phyloP scores from a whole-genome alignment of 306 rosid species.

The Sphenostylis stenocarpa region DNA sequence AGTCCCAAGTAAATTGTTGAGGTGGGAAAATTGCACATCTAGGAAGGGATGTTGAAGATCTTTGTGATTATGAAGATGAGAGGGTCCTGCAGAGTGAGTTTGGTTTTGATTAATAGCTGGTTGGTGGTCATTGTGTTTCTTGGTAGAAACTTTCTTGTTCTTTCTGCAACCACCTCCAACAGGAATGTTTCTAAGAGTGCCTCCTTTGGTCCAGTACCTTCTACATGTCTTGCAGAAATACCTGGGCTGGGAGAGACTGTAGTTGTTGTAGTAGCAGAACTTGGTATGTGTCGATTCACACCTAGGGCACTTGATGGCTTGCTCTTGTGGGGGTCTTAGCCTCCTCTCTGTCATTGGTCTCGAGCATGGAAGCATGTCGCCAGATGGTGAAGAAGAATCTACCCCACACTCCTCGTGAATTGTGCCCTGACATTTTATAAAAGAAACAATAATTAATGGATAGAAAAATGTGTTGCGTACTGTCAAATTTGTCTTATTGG shows the following conservation, averaged over 20 bases:
- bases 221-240: slow-evolving; percentile 97
- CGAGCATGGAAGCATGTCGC: slow-evolving; percentile 76
- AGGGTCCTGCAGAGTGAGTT: slow-evolving; percentile 34
- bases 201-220: slow-evolving; percentile 98
- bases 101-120: slow-evolving; percentile 33
- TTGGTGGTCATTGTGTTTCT: slow-evolving; percentile 60
- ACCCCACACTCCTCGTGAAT: slow-evolving; percentile 69
- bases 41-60: slow-evolving; percentile 80
- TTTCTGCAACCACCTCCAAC: slow-evolving; percentile 96
- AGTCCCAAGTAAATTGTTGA: slow-evolving; percentile 50
- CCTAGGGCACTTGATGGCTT: slow-evolving; percentile 85
- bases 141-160: slow-evolving; percentile 78
- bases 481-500: slow-evolving; percentile 1
- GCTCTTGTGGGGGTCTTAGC: slow-evolving; percentile 81
- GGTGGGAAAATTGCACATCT: slow-evolving; percentile 67
- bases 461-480: not conserved
- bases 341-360: slow-evolving; percentile 73
- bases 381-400: slow-evolving; percentile 79
- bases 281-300: slow-evolving; percentile 97
- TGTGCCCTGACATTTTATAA: slow-evolving; percentile 57
- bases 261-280: slow-evolving; percentile 98
- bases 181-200: slow-evolving; percentile 93
- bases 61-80: slow-evolving; percentile 47
- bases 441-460: not conserved
- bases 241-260: slow-evolving; percentile 95